Evolutionary conservation across 345 rosid genomes (phyloP), one percentile per base, ranked within the genome.

Genomic region (Clarkia xantiana): DNA sequence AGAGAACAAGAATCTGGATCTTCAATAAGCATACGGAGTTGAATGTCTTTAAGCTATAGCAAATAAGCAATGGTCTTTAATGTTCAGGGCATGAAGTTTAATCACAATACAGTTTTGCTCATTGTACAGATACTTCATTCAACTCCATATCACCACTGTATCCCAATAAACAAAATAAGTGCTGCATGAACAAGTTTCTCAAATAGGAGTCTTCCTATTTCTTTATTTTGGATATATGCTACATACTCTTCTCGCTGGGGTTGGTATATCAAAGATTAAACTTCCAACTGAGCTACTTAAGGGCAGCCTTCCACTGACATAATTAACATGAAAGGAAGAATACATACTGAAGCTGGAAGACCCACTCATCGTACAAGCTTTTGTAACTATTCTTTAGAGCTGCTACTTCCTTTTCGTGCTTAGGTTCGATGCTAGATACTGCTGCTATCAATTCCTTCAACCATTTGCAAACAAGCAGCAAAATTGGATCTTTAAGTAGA

Each of bases 381-480:
- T 62, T 84, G 56, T 91, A 91, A 51, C 79, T 66, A 2, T 74
- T 55, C 40, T 78, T 15, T 8, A 81, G 74, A 59, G 73, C 71
- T 16, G 44, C 55, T 9, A 78, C 67, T 58, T 84, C 96, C 55
- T 65, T 78, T 39, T 65, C 72, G 42, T 86, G 94, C 61, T 86
- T 86, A 13, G 75, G 80, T 59, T 73, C 74, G 3, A 76, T 72
- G 42, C 42, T 62, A 40, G 71, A 69, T 18, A 76, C 53, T 18
- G 84, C 76, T 56, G 65, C 82, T 68, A 80, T 68, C 34, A 91
- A 81, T 56, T 79, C 94, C 94, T 90, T 69, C 53, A 47, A 14
- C 17, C 39, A 29, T n/a, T 61, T 11, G 34, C 18, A 49, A 14
- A 51, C 46, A 2, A 34, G 19, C 51, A 47, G 53, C 22, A 14